A percentile compares a stretch with the other conserved stretches of the same genome.
Evolutionary conservation across 78 protist genomes (phyloP).

Genomic region (Diacronema lutheri): DNA sequence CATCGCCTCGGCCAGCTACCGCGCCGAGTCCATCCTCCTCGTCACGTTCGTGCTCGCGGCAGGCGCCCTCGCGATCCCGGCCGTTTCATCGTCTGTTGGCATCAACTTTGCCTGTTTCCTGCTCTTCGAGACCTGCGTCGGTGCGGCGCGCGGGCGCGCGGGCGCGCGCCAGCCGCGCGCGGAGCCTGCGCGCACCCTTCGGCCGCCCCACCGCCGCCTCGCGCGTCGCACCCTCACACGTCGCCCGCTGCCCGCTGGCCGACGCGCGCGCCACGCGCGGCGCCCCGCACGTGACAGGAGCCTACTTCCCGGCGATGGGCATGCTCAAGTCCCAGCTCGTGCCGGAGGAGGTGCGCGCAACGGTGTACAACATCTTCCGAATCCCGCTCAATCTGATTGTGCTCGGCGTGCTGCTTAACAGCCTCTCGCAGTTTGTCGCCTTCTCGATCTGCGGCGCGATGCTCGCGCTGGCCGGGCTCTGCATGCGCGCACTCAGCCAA

Average conservation of each 20-base stretch:
- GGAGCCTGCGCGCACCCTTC: no score
- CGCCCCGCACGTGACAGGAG: conserved; percentile 14
- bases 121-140: conserved; percentile 79
- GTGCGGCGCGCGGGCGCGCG: no score
- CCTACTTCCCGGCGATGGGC: conserved; percentile 78
- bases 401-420: conserved; percentile 25
- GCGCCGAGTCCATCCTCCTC: not conserved
- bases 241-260: no score
- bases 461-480: no score
- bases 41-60: not conserved
- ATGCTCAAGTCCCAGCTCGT: conserved; percentile 41
- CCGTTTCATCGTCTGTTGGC: not conserved
- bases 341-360: conserved; percentile 78
- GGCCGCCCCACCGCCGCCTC: no score
- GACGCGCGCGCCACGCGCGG: no score
- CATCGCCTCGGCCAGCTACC: not conserved
- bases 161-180: no score
- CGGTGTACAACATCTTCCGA: conserved; percentile 82
- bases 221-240: no score
- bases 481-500: no score
- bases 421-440: no score
- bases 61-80: not conserved
- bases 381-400: conserved; percentile 88
- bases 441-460: no score
- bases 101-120: conserved; percentile 41